Evolutionary conservation across 2,329 filamentous ascomycete species (phyloP).

Genomic region (Neonectria coccinea): DNA sequence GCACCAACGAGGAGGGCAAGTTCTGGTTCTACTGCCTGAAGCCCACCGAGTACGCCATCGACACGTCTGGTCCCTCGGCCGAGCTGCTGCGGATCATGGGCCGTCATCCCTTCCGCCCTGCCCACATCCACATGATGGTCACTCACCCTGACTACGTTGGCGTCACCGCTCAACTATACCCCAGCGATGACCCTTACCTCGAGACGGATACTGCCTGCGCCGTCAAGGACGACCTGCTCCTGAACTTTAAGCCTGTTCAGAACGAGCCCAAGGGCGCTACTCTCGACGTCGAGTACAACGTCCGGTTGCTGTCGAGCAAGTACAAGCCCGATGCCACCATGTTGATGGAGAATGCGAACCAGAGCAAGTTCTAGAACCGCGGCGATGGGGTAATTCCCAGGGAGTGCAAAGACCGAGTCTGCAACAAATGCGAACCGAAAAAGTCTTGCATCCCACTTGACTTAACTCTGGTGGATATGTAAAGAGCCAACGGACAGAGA

Average conservation of each 20-base stretch:
- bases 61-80: constrained; percentile 67
- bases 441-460: too few species aligned
- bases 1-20: constrained; percentile 75
- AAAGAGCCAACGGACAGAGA: not conserved
- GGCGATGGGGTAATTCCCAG: not conserved
- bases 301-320: constrained; percentile 57
- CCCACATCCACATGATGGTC: constrained; percentile 66
- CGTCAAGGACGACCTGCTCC: constrained; percentile 64
- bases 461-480: not conserved
- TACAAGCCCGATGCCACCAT: constrained; percentile 53
- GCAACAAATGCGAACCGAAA: too few species aligned
- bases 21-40: constrained; percentile 81
- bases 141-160: constrained; percentile 75
- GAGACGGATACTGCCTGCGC: constrained; percentile 61
- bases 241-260: constrained; percentile 61
- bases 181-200: constrained; percentile 74
- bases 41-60: constrained; percentile 79
- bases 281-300: constrained; percentile 57
- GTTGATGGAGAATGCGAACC: constrained; percentile 47
- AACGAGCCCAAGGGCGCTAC: constrained; percentile 52
- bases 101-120: constrained; percentile 61
- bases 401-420: not conserved
- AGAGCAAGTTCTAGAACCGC: constrained; percentile 40
- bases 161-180: constrained; percentile 82
- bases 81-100: constrained; percentile 60